Base-by-base conservation (phyloP, 2,329 filamentous ascomycete genomes). In the Ophiocordyceps robertsii region DNA sequence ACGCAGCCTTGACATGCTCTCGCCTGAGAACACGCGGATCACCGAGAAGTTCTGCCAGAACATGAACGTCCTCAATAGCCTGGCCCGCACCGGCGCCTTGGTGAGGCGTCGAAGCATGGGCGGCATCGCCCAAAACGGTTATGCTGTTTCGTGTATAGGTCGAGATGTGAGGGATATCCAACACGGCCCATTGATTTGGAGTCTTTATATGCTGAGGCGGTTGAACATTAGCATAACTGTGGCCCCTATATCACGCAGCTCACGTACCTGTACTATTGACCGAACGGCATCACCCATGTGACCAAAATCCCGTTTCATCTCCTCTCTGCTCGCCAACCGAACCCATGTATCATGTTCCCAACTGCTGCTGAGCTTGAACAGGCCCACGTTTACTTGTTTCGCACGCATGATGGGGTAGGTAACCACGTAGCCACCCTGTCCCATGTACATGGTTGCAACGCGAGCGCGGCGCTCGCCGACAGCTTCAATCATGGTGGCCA, bases 41-140 rank as follows among this genome's bases (percentile, higher is more conserved):
- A 5, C 11, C 30, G 3, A 31, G 30, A 5, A 31, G 30, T 5
- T 31, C 30, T 11, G 30, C 30, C 11, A 31, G 30, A 3, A 31
- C 30, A 14, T 31, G 51, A 7, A 49, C 54, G 45, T 63, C 61
- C 41, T 62, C 57, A 39, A 69, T 59, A 0, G 56, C 65, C 46
- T 67, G 63, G 12, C 64, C 63, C 3, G 62, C 55, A 6, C 67
- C 66, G 43, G 66, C 63, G 0, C 66, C 66, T 4, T 65, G 58
- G n/a, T 61, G 58, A 1, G 67, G 68, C 0, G 67, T 64, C 44
- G 69, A 68, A 0, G 67, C 67, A 51, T 72, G 68, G 2, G 68
- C 69, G 1, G 67, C 66, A 50, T 73, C 68, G 14, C 32, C 32
- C 32, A 35, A 8, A 6, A 35, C 16, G 10, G 32, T n/a, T 10